These are phyloP conservation scores for Discostella pseudostelligera DNA, from an alignment of 108 stramenopile species.

Conservation along the genomic window DNA sequence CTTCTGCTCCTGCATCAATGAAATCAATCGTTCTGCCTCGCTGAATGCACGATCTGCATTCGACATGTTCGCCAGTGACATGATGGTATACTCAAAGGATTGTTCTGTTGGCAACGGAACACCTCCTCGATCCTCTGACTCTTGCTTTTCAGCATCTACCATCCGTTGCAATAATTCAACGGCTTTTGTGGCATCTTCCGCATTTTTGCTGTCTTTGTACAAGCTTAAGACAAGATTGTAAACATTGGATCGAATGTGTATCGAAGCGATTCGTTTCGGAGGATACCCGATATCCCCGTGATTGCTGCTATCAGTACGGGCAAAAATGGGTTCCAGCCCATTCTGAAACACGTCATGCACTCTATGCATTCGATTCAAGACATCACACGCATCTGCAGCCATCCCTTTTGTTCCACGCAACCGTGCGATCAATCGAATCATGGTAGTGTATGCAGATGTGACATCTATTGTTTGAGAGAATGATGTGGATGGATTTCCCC, in stretches of 20 bases:
- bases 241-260: constrained; percentile 40
- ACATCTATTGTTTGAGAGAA: constrained; percentile 30
- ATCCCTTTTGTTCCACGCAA: constrained; percentile 32
- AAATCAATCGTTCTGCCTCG: constrained; percentile 36
- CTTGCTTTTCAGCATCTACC: constrained; percentile 36
- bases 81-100: constrained; percentile 43
- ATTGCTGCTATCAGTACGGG: constrained; percentile 3
- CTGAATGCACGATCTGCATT: constrained; percentile 16
- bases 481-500: neutral
- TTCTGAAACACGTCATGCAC: constrained; percentile 17
- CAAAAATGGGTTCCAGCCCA: constrained; percentile 4
- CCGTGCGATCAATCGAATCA: constrained; percentile 32
- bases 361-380: constrained; percentile 40
- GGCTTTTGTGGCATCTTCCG: constrained; percentile 28
- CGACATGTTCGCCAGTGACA: constrained; percentile 28
- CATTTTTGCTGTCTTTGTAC: constrained; percentile 37
- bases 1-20: constrained; percentile 32
- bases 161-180: constrained; percentile 39
- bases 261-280: constrained; percentile 26
- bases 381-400: constrained; percentile 32
- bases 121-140: constrained; percentile 13
- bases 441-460: constrained; percentile 43
- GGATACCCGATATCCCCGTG: no score
- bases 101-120: constrained; percentile 43
- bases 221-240: constrained; percentile 45